These are phyloP conservation scores for Gelatoporia subvermispora DNA, from an alignment of 768 basidiomycete species.

Conservation along the genomic window DNA sequence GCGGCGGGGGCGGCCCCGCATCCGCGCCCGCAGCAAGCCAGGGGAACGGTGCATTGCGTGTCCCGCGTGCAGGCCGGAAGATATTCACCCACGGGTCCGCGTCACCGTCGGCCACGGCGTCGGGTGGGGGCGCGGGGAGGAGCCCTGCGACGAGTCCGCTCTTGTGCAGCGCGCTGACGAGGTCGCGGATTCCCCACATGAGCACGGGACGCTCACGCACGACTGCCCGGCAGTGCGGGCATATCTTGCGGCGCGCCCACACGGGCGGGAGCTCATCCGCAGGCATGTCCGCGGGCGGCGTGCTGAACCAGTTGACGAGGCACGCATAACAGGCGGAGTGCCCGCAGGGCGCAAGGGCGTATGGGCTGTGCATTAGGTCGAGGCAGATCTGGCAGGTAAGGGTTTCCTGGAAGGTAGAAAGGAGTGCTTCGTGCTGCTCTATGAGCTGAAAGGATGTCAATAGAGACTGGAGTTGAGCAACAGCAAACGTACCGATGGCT, in stretches of 20 bases:
- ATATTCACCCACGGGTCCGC: slow-evolving; percentile 65
- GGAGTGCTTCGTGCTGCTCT: slow-evolving; percentile 44
- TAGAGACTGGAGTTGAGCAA: not conserved
- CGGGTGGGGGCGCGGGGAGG: slow-evolving; percentile 12
- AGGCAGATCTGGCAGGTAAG: slow-evolving; percentile 78
- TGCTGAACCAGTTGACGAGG: slow-evolving; percentile 74
- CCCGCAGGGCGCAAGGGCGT: slow-evolving; percentile 70
- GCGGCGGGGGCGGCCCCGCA: slow-evolving; percentile 25
- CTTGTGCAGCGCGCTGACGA: slow-evolving; percentile 41
- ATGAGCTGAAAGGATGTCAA: slow-evolving; percentile 19
- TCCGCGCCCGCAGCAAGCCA: slow-evolving; percentile 2
- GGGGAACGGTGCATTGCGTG: too few relatives aligned
- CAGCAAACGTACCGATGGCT: slow-evolving; percentile 5
- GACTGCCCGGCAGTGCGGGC: slow-evolving; percentile 41
- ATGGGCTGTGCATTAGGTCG: slow-evolving; percentile 69
- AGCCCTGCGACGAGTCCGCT: slow-evolving; percentile 41
- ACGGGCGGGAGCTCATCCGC: slow-evolving; percentile 17
- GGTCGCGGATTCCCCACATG: slow-evolving; percentile 44
- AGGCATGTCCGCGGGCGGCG: slow-evolving; percentile 19
- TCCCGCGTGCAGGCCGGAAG: slow-evolving; percentile 31
- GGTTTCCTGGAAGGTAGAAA: slow-evolving; percentile 55
- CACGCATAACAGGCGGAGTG: slow-evolving; percentile 69
- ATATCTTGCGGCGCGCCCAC: slow-evolving; percentile 35
- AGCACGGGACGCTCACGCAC: slow-evolving; percentile 42
- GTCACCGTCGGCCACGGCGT: slow-evolving; percentile 20